Base-by-base conservation (phyloP, 2,329 filamentous ascomycete genomes). In the Xylariales sp. region DNA sequence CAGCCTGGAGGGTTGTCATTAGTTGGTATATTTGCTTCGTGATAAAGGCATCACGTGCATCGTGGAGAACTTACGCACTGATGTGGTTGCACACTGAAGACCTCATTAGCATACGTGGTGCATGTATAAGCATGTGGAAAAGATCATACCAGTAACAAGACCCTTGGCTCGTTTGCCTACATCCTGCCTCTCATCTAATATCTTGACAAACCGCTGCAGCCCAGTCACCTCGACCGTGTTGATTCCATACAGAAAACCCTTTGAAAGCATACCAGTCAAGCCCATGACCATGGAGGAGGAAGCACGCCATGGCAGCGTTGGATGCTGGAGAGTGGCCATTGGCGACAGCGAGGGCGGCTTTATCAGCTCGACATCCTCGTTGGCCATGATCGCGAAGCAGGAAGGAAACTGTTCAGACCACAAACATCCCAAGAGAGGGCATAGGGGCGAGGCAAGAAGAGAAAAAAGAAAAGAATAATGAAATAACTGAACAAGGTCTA, bases 11-110 rank as follows among this genome's bases (percentile, higher is more conserved):
- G 45, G 23, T 29, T 41, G 33, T 25, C 34, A 24, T 46, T 49
- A 48, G 39, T 40, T 33, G 33, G n/a, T n/a, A n/a, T n/a, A n/a
- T n/a, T n/a, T n/a, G n/a, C n/a, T n/a, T n/a, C n/a, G n/a, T n/a
- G n/a, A n/a, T n/a, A n/a, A n/a, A n/a, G n/a, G n/a, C n/a, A n/a
- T n/a, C n/a, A n/a, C n/a, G n/a, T n/a, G n/a, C n/a, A n/a, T n/a
- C n/a, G n/a, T n/a, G n/a, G n/a, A n/a, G n/a, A 61, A 83, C 85
- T 65, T 83, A 93, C 86, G 94, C 83, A 60, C 85, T 89, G 48
- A 88, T 77, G 67, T 95, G 88, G 61, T 94, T 95, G 33, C 85
- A 91, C 24, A 93, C 88, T 89, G 51, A 36, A 24, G 15, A n/a
- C 35, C 14, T 40, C 15, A 40, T 54, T 29, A 50, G 45, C 20